These are phyloP conservation scores for Coemansia sp. DNA, from an alignment of 192 early-diverging fungal species.

Conservation along the genomic window DNA sequence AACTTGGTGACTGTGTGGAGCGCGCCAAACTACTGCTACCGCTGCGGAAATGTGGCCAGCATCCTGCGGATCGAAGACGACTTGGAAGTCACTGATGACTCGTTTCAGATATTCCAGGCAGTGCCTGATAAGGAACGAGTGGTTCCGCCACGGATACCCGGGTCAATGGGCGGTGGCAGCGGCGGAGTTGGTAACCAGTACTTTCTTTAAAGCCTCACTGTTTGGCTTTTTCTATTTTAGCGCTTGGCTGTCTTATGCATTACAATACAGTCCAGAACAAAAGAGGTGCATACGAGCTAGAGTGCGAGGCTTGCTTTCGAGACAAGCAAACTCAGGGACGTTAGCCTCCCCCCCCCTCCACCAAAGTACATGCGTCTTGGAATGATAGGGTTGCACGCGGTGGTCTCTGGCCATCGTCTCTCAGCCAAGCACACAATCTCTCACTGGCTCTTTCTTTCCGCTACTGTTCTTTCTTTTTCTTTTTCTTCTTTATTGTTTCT, in stretches of 20 bases:
- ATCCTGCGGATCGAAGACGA: constrained; percentile 71
- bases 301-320: neutral
- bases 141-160: constrained; percentile 53
- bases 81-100: constrained; percentile 73
- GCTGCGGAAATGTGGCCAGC: constrained; percentile 95
- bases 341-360: neutral
- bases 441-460: constrained; percentile 5
- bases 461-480: constrained; percentile 13
- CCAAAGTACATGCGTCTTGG: too few species aligned
- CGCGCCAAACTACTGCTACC: constrained; percentile 97
- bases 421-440: neutral
- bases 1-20: constrained; percentile 98
- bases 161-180: constrained; percentile 41
- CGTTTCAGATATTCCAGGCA: constrained; percentile 95
- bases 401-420: neutral
- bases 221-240: neutral
- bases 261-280: neutral
- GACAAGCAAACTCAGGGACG: neutral
- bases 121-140: constrained; percentile 88
- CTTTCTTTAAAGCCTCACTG: constrained; percentile 26
- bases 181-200: constrained; percentile 43
- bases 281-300: neutral
- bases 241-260: neutral
- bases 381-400: neutral
- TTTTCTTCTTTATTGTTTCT: constrained; percentile 5